Conservation (phyloP, 495 filamentous ascomycete genomes). For the Usnea hakonensis region DNA sequence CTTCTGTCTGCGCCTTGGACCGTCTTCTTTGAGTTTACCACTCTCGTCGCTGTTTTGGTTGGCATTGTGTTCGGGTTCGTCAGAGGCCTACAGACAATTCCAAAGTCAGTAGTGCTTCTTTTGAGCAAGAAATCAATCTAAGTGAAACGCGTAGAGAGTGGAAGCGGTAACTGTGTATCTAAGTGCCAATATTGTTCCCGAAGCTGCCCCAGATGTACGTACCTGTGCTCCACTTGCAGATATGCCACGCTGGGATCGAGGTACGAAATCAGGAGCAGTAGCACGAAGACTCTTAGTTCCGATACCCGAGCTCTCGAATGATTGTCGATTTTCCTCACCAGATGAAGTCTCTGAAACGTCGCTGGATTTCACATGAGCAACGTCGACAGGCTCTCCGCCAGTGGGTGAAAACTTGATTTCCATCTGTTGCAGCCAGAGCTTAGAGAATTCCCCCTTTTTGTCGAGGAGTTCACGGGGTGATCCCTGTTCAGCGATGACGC, state of each 20-base stretch:
- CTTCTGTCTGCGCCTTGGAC: not conserved
- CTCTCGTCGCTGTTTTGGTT: not conserved
- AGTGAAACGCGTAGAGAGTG: not conserved
- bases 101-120: not conserved
- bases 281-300: constrained; percentile 8
- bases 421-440: constrained; percentile 32
- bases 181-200: not conserved
- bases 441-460: constrained; percentile 33
- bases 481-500: constrained; percentile 29
- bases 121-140: not conserved
- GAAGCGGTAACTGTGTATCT: not conserved
- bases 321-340: not conserved
- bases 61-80: not conserved
- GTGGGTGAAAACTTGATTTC: not conserved
- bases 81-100: not conserved
- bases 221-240: not conserved
- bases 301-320: not conserved
- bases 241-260: not conserved
- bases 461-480: constrained; percentile 31
- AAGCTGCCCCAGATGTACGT: not conserved
- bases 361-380: not conserved
- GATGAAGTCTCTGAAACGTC: not conserved
- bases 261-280: constrained; percentile 14
- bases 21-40: too few relatives aligned
- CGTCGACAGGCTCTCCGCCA: not conserved